Conservation (phyloP, 139 green algal species). For the Micromonas pusilla region DNA sequence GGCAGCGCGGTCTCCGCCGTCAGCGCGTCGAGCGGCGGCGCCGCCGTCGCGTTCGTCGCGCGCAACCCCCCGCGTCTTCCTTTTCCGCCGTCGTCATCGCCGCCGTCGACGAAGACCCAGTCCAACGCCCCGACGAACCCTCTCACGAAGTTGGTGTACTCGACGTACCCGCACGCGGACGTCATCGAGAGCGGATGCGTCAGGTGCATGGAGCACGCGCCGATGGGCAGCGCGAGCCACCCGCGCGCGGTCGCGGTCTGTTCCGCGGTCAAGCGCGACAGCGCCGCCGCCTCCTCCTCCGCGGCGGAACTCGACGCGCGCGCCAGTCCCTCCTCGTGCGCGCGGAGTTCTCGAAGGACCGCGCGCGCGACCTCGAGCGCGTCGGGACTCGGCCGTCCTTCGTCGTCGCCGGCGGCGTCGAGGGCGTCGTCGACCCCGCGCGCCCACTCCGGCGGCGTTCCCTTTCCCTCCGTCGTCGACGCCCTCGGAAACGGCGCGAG, state of each 20-base stretch:
- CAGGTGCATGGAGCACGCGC: not conserved
- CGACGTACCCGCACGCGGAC: constrained; percentile 3
- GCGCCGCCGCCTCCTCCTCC: not conserved
- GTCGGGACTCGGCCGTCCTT: not conserved
- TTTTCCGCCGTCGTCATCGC: not conserved
- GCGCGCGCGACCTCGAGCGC: not conserved
- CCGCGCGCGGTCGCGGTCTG: not conserved
- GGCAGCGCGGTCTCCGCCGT: constrained; percentile 5
- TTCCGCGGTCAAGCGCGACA: not conserved
- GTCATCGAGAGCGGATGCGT: not conserved
- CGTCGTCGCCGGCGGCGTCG: not conserved
- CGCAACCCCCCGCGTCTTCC: not conserved
- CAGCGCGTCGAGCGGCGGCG: not conserved
- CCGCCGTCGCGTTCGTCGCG: not conserved
- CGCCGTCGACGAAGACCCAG: not conserved
- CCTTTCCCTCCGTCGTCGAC: not conserved
- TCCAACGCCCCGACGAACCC: constrained; percentile 17
- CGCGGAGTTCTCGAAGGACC: not conserved
- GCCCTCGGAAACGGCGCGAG: not conserved
- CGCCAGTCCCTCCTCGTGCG: not conserved
- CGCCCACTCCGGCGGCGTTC: not conserved
- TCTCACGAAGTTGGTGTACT: constrained; percentile 22
- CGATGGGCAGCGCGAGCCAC: not conserved
- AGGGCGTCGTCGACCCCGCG: not conserved
- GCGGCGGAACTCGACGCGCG: too few species aligned